Evolutionary conservation across 2,329 filamentous ascomycete genomes (phyloP), one percentile per base, ranked within the genome.

Genomic region (Pyrenochaeta sp.): DNA sequence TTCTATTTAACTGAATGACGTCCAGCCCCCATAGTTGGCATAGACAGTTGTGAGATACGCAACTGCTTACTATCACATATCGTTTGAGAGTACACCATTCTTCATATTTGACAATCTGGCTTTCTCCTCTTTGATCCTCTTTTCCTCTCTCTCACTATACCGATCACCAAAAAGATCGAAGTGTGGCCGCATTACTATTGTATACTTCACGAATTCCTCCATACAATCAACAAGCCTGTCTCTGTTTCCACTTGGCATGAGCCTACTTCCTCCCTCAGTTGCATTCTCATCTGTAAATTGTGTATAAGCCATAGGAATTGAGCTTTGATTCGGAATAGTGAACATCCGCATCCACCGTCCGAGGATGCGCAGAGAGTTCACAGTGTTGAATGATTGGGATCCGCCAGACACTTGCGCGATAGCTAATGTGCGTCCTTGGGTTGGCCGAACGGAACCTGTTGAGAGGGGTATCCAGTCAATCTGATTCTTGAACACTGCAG

Each of bases 341-440:
- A 88, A 88, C 85, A 89, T 88, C 35, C 86, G 81, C 86, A 89
- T 89, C 87, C 87, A 90, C 0, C 87, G 81, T 0, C 87, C 87
- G 0, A 90, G 78, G 10, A 89, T 81, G 0, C 87, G 81, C n/a
- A 90, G 75, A 1, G 82, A 82, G 64, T 89, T 90, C 7, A 89
- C 85, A 0, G 85, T 83, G 61, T 90, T 90, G 76, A 90, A 90
- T 0, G 82, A 85, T 67, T 89, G 87, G 0, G 83, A 87, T 0
- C 87, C 87, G 14, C 87, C 87, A 46, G 78, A 84, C 0, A 89
- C 85, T 68, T 88, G 85, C 0, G 84, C 83, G 18, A 89, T 79
- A 1, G 83, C 82, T 0, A 90, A 76, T 0, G 86, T 89, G 0
- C 86, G 80, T 30, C 87, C 87, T 73, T 90, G 87, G 0, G 87